These are phyloP conservation scores for Oldenlandia corymbosa DNA, from an alignment of 257 asterid genomes.

Conservation along the genomic window DNA sequence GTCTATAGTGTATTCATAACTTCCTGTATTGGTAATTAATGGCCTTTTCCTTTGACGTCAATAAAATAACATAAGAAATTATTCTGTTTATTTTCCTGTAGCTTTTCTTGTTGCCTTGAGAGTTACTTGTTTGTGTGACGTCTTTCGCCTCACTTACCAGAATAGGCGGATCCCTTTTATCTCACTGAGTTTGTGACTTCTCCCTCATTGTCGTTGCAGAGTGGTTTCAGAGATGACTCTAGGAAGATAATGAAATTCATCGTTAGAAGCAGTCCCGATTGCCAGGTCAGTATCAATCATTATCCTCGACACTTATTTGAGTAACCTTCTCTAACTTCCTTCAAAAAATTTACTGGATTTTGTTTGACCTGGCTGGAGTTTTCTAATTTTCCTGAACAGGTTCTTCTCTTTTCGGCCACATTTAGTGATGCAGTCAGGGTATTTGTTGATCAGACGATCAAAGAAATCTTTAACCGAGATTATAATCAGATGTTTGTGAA, in stretches of 20 bases:
- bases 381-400: constrained; percentile 19
- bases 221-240: constrained; percentile 82
- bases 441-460: constrained; percentile 48
- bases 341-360: no score
- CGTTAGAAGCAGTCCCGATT: constrained; percentile 36
- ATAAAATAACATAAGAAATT: background rate
- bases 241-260: constrained; percentile 61
- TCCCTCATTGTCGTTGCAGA: constrained; percentile 27
- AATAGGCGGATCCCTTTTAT: background rate
- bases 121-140: background rate
- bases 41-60: background rate
- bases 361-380: no score
- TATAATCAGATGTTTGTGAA: constrained; percentile 71
- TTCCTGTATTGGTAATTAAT: background rate
- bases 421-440: constrained; percentile 67
- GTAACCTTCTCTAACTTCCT: no score
- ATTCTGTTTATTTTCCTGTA: background rate
- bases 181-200: background rate
- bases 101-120: background rate
- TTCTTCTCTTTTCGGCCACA: constrained; percentile 54
- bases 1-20: background rate
- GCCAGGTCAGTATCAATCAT: constrained; percentile 69
- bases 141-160: no score
- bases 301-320: no score
- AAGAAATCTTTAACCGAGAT: constrained; percentile 43